Evolutionary conservation across 371 early-diverging fungal genomes (phyloP), one percentile per base, ranked within the genome.

Genomic region (Mucor saturninus): DNA sequence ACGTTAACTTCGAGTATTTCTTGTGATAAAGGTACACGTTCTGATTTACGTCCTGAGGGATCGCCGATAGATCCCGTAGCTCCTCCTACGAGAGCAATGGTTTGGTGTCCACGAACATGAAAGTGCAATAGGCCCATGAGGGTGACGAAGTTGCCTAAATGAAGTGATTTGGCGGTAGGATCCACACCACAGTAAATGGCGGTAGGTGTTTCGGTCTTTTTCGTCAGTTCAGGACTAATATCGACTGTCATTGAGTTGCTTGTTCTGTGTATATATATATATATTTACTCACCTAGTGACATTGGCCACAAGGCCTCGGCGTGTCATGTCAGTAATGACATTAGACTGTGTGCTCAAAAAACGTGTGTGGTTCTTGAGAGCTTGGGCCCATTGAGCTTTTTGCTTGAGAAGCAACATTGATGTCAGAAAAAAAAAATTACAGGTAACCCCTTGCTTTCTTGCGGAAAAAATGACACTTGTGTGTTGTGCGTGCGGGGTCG

Each of bases 41-140:
- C 98, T 0, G 91, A 88, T 37, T 83, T 84, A 54, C 92, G 83
- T 5, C 96, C 96, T 15, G 91, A 90, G 7, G 97, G 98, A 69
- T 98, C 98, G 10, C 97, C 98, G 54, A 98, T 96, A 28, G 86
- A 72, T 2, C 97, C 98, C 1, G 98, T 98, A 6, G 98, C 98
- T 8, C 95, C 96, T 14, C 98, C 98, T 0, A 94, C 94, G 67
- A 97, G 81, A 13, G 93, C 92, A 42, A 95, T 88, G 13, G 89
- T 86, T 59, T 83, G 81, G 73, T 96, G 96, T 0, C 96, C 97
- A n/a, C 75, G 80, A 48, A 89, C 77, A 49, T 92, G 89, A 63
- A 96, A 95, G 74, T 93, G 94, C 13, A 96, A 76, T 56, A 95
- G 71, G 1, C 90, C 89, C 73, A 94, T 88, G n/a, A 97, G 72